A percentile compares a stretch with the other conserved stretches of the same genome.
phyloP scores from a whole-genome alignment of 768 basidiomycete genomes.

The Collybia mongolica region DNA sequence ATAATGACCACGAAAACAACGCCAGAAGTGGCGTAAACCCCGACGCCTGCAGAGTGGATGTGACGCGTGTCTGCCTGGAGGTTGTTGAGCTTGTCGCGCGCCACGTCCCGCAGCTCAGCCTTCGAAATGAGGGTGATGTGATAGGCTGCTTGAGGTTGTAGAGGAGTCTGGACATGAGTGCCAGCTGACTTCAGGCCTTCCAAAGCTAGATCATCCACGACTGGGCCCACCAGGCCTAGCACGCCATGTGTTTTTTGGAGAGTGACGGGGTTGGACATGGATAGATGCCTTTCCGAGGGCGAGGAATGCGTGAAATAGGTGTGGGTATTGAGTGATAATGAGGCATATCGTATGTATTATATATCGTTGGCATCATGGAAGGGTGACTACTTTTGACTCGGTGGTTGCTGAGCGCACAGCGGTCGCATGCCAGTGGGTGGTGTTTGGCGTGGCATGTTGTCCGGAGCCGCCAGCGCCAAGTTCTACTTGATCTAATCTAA shows the following conservation, averaged over 20 bases:
- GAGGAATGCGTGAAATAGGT: neutral
- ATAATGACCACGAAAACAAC: slow-evolving; percentile 51
- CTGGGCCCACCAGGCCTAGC: slow-evolving; percentile 16
- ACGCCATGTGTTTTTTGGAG: slow-evolving; percentile 16
- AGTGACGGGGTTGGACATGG: slow-evolving; percentile 4
- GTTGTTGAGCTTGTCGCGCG: slow-evolving; percentile 19
- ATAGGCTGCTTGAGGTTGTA: slow-evolving; percentile 19
- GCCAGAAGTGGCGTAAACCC: slow-evolving; percentile 27
- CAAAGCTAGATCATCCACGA: slow-evolving; percentile 16
- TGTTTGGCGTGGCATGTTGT: no score
- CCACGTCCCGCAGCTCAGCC: slow-evolving; percentile 30
- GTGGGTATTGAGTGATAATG: neutral
- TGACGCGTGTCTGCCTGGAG: slow-evolving; percentile 23
- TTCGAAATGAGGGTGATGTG: slow-evolving; percentile 42
- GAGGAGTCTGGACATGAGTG: neutral
- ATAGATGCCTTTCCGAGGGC: neutral
- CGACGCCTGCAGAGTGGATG: slow-evolving; percentile 38
- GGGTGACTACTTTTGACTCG: no score
- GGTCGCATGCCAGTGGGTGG: no score
- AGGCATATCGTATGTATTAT: no score
- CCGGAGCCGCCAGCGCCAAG: no score
- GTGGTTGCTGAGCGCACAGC: no score
- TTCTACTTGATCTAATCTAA: slow-evolving; percentile 4
- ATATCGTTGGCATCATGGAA: no score
- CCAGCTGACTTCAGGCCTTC: slow-evolving; percentile 5